phyloP scores from a whole-genome alignment of 2,329 filamentous ascomycete genomes.

The Aspergillus neoniger region DNA sequence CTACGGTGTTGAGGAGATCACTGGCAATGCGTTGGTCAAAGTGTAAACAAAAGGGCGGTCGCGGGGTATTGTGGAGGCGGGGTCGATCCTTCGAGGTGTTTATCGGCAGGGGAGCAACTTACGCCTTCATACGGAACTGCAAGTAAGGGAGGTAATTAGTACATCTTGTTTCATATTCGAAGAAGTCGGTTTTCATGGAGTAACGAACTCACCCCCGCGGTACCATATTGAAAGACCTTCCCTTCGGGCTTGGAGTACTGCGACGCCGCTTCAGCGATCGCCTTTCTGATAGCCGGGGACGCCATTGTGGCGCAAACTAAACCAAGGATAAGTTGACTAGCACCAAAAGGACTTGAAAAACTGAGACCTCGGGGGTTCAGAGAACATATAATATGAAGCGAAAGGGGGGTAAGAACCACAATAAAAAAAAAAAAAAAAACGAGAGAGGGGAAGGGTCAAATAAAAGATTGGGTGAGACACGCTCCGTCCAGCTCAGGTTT shows the following conservation, averaged over 20 bases:
- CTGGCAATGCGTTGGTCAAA: slow-evolving; percentile 45
- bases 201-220: slow-evolving; percentile 57
- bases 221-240: slow-evolving; percentile 60
- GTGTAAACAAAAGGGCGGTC: slow-evolving; percentile 34
- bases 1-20: slow-evolving; percentile 84
- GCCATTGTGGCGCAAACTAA: slow-evolving; percentile 41
- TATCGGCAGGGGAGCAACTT: slow-evolving; percentile 35
- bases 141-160: slow-evolving; percentile 10
- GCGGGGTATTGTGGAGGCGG: slow-evolving; percentile 35
- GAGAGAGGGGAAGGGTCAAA: slow-evolving; percentile 8
- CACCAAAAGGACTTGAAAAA: background rate
- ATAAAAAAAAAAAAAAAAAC: slow-evolving; percentile 10
- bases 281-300: slow-evolving; percentile 45
- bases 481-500: slow-evolving; percentile 13
- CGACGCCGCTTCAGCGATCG: slow-evolving; percentile 50
- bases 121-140: slow-evolving; percentile 72
- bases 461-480: slow-evolving; percentile 5
- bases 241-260: slow-evolving; percentile 54
- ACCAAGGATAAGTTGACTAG: slow-evolving; percentile 6
- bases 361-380: background rate
- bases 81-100: slow-evolving; percentile 26
- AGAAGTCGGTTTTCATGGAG: background rate
- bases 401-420: slow-evolving; percentile 8
- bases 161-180: slow-evolving; percentile 13
- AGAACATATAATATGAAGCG: slow-evolving; percentile 7